Percentiles rank a stretch among this genome's conserved stretches.
Conservation (phyloP, 495 filamentous ascomycete species). For the Aspergillus hancockii region DNA sequence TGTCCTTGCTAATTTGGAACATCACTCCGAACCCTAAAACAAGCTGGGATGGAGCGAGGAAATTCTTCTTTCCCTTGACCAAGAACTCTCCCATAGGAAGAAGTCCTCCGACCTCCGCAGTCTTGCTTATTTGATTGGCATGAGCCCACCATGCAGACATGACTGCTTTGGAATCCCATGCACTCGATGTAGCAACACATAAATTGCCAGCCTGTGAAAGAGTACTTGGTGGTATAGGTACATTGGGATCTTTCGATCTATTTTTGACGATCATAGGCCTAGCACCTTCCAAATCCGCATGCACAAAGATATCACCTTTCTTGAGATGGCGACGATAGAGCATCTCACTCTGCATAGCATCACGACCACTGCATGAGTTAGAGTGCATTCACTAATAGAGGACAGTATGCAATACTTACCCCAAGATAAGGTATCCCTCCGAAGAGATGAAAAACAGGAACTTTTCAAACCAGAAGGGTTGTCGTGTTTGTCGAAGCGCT, state of each 20-base stretch:
- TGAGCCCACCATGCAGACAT: slow-evolving; percentile 96
- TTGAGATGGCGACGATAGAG: slow-evolving; percentile 81
- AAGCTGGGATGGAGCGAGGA: slow-evolving; percentile 83
- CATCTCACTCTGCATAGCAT: slow-evolving; percentile 88
- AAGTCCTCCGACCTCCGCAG: slow-evolving; percentile 73
- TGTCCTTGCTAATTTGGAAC: slow-evolving; percentile 88
- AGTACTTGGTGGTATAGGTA: slow-evolving; percentile 88
- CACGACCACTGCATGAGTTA: slow-evolving; percentile 60
- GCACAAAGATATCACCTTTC: slow-evolving; percentile 88
- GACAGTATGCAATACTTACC: slow-evolving; percentile 32
- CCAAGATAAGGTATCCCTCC: slow-evolving; percentile 89
- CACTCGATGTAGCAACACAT: slow-evolving; percentile 77
- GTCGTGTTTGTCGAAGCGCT: slow-evolving; percentile 76
- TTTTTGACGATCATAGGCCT: slow-evolving; percentile 85
- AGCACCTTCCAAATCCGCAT: slow-evolving; percentile 87
- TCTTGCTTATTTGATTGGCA: slow-evolving; percentile 85
- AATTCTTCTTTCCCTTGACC: slow-evolving; percentile 84
- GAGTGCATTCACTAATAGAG: slow-evolving; percentile 5
- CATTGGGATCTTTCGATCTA: slow-evolving; percentile 66
- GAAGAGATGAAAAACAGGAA: slow-evolving; percentile 94
- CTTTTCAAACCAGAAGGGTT: slow-evolving; percentile 93
- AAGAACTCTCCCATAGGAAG: slow-evolving; percentile 74
- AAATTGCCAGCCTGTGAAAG: slow-evolving; percentile 86
- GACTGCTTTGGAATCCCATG: slow-evolving; percentile 93
- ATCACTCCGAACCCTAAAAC: slow-evolving; percentile 84